phyloP scores from a whole-genome alignment of 768 basidiomycete species.

The Boletus rubescentipes region DNA sequence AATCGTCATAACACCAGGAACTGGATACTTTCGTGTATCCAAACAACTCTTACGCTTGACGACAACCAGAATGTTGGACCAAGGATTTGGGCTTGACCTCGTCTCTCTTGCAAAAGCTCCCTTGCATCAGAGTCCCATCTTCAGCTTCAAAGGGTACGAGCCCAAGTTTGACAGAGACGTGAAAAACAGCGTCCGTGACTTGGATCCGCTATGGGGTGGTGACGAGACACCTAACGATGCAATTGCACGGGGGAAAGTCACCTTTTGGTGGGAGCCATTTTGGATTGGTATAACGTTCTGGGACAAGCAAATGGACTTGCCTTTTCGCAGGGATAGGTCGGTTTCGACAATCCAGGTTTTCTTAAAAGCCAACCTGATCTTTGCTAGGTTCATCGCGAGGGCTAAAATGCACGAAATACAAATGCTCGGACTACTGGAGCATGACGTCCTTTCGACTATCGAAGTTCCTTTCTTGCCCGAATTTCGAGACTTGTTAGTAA shows the following conservation, averaged over 20 bases:
- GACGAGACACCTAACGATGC: constrained; percentile 45
- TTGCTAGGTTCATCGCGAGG: constrained; percentile 78
- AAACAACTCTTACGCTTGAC: constrained; percentile 89
- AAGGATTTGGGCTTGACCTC: constrained; percentile 88
- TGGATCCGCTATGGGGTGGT: constrained; percentile 77
- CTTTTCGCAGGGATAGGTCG: constrained; percentile 76
- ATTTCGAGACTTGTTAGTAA: constrained; percentile 30
- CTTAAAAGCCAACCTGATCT: neutral
- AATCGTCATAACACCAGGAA: constrained; percentile 88
- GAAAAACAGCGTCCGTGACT: constrained; percentile 45
- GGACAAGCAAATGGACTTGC: constrained; percentile 85
- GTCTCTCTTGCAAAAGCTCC: constrained; percentile 90
- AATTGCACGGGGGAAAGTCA: constrained; percentile 45
- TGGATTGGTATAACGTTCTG: constrained; percentile 82
- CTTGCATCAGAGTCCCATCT: constrained; percentile 89
- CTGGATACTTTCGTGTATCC: constrained; percentile 89
- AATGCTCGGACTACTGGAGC: constrained; percentile 89
- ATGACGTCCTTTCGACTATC: constrained; percentile 87
- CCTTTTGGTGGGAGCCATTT: constrained; percentile 90
- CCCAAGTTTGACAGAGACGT: constrained; percentile 51
- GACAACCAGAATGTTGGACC: constrained; percentile 90
- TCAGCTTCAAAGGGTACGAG: constrained; percentile 77
- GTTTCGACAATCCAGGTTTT: constrained; percentile 2
- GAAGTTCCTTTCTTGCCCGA: constrained; percentile 77
- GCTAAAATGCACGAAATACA: constrained; percentile 98